These are phyloP conservation scores for Gnomoniopsis sp. DNA, from an alignment of 2,329 filamentous ascomycete species.

Conservation along the genomic window DNA sequence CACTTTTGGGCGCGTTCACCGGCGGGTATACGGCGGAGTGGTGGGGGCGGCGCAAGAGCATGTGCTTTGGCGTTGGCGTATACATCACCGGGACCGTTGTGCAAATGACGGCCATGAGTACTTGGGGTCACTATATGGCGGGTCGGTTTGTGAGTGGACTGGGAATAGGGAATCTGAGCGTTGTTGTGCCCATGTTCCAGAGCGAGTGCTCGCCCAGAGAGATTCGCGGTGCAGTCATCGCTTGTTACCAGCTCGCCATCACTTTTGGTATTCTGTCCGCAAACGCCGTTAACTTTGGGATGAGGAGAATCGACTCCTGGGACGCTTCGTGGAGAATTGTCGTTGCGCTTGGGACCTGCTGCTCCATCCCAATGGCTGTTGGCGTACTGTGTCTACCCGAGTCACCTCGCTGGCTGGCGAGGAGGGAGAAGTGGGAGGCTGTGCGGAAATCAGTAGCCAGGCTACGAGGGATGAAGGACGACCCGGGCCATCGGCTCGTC, in stretches of 20 bases:
- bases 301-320: conserved; percentile 37
- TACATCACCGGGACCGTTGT: conserved; percentile 63
- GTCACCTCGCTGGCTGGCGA: conserved; percentile 53
- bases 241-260: conserved; percentile 71
- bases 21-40: conserved; percentile 54
- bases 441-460: conserved; percentile 49
- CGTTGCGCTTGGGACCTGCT: conserved; percentile 51
- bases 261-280: conserved; percentile 64
- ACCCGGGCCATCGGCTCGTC: conserved; percentile 41
- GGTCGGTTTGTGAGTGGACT: conserved; percentile 65
- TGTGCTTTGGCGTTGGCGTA: conserved; percentile 49
- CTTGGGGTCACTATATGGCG: conserved; percentile 63
- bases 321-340: conserved; percentile 59
- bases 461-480: conserved; percentile 44
- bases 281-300: conserved; percentile 52
- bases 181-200: conserved; percentile 65
- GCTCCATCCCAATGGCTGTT: conserved; percentile 47
- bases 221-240: conserved; percentile 63
- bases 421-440: conserved; percentile 41
- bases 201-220: conserved; percentile 58
- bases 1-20: conserved; percentile 49
- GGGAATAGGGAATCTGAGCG: conserved; percentile 62
- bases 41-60: conserved; percentile 53
- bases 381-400: conserved; percentile 55
- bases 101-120: conserved; percentile 55